Base-by-base conservation (phyloP, 805 yeast species). In the Metschnikowia cerradonensis region DNA sequence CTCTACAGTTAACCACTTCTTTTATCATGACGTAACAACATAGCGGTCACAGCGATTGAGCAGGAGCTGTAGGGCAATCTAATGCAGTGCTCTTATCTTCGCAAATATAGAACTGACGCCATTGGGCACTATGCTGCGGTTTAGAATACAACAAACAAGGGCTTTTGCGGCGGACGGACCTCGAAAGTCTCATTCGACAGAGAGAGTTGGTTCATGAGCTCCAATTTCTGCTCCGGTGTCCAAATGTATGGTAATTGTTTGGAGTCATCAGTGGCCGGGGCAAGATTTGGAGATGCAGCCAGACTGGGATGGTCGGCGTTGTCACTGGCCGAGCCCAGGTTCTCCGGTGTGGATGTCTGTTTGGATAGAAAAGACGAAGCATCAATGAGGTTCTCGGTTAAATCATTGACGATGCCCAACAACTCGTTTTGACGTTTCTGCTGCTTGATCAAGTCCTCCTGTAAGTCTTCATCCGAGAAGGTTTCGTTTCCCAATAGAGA, bases 341-440 rank as follows among this genome's bases (percentile, higher is more conserved):
- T 45, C 19, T 45, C 49, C 7, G 57, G 26, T 7, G 45, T 34
- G n/a, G 51, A 44, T 8, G 40, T 45, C 10, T 48, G 37, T 22
- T 48, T 39, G 15, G 51, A 49, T 33, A 69, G 56, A 42, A 71
- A 71, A 11, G 72, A 61, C 11, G 72, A 63, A 6, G 70, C 72
- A 49, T 71, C 75, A 15, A 71, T 70, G 38, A 71, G 61, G 34
- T 67, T 66, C 23, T 70, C 73, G 47, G 53, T 58, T 45, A 58
- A 50, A 45, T 76, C 80, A 54, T 72, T 72, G 43, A 78, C 82
- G 14, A 78, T 77, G 23, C 62, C 60, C 49, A 72, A 73, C 41
- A 78, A 63, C 53, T 78, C 81, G 42, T 70, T 74, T 53, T 78
- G 80, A 53, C 82, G 63, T 48, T 68, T 68, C 48, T 70, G 75